Evolutionary conservation across 2,329 filamentous ascomycete genomes (phyloP).

Genomic region (Aureobasidium sp.): DNA sequence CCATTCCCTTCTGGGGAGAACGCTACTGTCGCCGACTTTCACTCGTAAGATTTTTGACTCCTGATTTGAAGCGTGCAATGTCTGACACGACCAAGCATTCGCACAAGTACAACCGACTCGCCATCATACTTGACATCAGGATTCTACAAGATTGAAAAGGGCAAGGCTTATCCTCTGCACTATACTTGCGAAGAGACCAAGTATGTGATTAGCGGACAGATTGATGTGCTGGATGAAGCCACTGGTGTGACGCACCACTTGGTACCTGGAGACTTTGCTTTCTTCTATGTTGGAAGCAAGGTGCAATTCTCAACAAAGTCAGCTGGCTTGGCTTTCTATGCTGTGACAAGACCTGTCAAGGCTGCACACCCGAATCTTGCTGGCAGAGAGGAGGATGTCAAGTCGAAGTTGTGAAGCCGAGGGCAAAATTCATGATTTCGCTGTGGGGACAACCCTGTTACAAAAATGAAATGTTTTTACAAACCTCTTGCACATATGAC

Average conservation of each 20-base stretch:
- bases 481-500: background rate
- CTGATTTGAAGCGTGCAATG: background rate
- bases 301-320: constrained; percentile 17
- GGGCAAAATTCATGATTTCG: background rate
- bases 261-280: constrained; percentile 17
- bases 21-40: constrained; percentile 18
- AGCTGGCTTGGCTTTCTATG: constrained; percentile 16
- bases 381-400: constrained; percentile 15
- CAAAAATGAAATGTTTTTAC: background rate
- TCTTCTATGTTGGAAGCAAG: constrained; percentile 17
- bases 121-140: constrained; percentile 16
- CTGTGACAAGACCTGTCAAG: constrained; percentile 16
- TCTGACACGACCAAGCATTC: constrained; percentile 6
- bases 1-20: constrained; percentile 14
- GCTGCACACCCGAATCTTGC: constrained; percentile 14
- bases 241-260: constrained; percentile 17
- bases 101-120: constrained; percentile 14
- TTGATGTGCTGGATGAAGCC: constrained; percentile 18
- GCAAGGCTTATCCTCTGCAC: constrained; percentile 10
- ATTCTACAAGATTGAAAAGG: constrained; percentile 18
- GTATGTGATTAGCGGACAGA: constrained; percentile 16
- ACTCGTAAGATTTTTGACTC: background rate
- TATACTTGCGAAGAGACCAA: constrained; percentile 18
- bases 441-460: background rate
- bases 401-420: background rate